Evolutionary conservation across 2,329 filamentous ascomycete genomes (phyloP).

Genomic region (Hymenoscyphus infarciens): DNA sequence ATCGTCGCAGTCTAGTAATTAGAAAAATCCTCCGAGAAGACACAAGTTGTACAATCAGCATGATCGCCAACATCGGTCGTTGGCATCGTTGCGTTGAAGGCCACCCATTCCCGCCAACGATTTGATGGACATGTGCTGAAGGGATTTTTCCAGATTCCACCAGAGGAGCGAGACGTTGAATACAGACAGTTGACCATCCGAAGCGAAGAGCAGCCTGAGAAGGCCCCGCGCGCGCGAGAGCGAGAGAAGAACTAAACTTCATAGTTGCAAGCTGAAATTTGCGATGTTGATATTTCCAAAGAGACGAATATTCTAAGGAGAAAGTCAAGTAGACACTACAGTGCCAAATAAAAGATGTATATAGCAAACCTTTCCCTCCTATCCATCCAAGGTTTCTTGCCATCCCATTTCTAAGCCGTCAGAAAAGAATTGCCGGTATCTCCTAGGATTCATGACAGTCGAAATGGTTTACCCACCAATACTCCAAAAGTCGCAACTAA

Average conservation of each 20-base stretch:
- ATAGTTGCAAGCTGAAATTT: constrained; percentile 7
- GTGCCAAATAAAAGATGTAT: not conserved
- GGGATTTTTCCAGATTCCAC: constrained; percentile 16
- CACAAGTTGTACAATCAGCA: constrained; percentile 34
- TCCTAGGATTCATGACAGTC: not conserved
- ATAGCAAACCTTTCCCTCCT: not conserved
- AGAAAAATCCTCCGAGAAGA: constrained; percentile 37
- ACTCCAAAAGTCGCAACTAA: constrained; percentile 6
- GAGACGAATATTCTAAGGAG: not conserved
- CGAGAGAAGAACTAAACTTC: constrained; percentile 10
- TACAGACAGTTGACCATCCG: constrained; percentile 16
- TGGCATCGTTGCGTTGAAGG: constrained; percentile 41
- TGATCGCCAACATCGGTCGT: constrained; percentile 27
- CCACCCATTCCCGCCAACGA: constrained; percentile 33
- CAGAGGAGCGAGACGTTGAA: constrained; percentile 19
- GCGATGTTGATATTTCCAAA: not conserved
- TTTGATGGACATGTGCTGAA: constrained; percentile 18
- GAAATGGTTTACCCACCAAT: constrained; percentile 7
- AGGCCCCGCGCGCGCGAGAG: constrained; percentile 8
- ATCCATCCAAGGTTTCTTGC: not conserved
- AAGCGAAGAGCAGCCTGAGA: constrained; percentile 19
- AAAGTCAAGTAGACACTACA: not conserved
- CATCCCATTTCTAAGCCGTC: not conserved
- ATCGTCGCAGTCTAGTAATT: constrained; percentile 36
- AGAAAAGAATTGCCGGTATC: constrained; percentile 9